These are phyloP conservation scores for Populus nigra DNA, from an alignment of 345 rosid species.

Conservation along the genomic window DNA sequence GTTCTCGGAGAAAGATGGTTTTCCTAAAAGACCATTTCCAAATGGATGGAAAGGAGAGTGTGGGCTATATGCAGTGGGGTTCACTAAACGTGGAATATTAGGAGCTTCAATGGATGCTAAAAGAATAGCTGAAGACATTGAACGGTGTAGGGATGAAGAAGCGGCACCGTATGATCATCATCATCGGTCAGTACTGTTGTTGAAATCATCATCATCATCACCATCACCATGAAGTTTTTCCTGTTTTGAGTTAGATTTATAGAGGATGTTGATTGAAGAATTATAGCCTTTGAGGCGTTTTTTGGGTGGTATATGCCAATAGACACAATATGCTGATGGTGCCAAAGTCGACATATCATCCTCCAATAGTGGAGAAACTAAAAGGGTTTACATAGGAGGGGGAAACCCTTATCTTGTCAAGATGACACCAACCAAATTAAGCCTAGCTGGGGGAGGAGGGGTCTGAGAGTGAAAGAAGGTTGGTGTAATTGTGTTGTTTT, in stretches of 20 bases:
- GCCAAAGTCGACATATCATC: conserved; percentile 16
- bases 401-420: conserved; percentile 8
- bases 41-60: conserved; percentile 35
- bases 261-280: neutral
- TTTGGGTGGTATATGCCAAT: neutral
- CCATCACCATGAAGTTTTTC: neutral
- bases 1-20: conserved; percentile 37
- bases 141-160: conserved; percentile 11
- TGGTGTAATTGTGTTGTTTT: conserved; percentile 7
- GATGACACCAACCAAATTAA: neutral
- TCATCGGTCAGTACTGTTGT: conserved; percentile 6
- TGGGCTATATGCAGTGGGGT: conserved; percentile 36
- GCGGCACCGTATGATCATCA: conserved; percentile 18
- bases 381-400: neutral
- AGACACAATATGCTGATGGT: conserved; percentile 10
- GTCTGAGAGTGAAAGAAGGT: conserved; percentile 1
- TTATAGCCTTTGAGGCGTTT: neutral
- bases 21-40: conserved; percentile 34
- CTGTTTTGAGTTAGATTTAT: neutral
- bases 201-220: conserved; percentile 14
- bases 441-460: conserved; percentile 12
- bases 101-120: conserved; percentile 38
- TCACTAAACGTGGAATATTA: conserved; percentile 36
- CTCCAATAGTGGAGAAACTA: conserved; percentile 20
- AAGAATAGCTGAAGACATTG: conserved; percentile 28